Base-by-base conservation (phyloP, 1,139 yeast species). In the Yamadazyma epiphylla region DNA sequence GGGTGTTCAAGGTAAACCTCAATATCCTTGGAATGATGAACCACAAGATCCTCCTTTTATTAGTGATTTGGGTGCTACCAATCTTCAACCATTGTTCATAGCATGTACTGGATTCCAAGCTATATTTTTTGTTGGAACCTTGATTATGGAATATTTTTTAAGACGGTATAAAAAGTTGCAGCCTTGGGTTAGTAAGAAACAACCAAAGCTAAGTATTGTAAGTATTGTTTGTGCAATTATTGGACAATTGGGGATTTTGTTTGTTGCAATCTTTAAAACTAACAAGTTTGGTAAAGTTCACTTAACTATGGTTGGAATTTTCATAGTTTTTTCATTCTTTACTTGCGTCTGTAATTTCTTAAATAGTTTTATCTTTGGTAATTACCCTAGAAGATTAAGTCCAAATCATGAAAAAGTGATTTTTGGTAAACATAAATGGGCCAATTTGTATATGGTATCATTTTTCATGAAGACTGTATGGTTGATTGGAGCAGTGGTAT, bases 1-100 rank as follows among this genome's bases (percentile, higher is more conserved):
- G 96, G 74, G 82, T 3, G 73, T 67, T 5, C 88, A 85, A 53
- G 96, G 96, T 4, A 71, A 72, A 33, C 95, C 95, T 1, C 64
- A 72, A 8, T 83, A 85, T 49, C 46, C 63, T 30, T 81, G 78
- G 52, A 73, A 80, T 68, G 53, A 59, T 15, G 47, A 38, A 7
- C 38, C 55, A 9, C 77, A 73, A 39, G 55, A 58, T 32, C 83
- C 88, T 25, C 79, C 83, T 5, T 88, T 82, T 56, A 75, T 89
- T 29, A 83, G 95, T 8, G 87, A 87, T 49, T 71, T 87, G 32
- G 95, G 89, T 5, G 95, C 96, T 10, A 83, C 94, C 2, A 79
- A 79, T 46, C 62, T 86, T 31, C 85, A 86, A 50, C 94, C 95
- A 2, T 58, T 87, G 13, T 88, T 88, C 56, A 86, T 88, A 26